These are phyloP conservation scores for Mangifera indica DNA, from an alignment of 345 rosid genomes.

Conservation along the genomic window DNA sequence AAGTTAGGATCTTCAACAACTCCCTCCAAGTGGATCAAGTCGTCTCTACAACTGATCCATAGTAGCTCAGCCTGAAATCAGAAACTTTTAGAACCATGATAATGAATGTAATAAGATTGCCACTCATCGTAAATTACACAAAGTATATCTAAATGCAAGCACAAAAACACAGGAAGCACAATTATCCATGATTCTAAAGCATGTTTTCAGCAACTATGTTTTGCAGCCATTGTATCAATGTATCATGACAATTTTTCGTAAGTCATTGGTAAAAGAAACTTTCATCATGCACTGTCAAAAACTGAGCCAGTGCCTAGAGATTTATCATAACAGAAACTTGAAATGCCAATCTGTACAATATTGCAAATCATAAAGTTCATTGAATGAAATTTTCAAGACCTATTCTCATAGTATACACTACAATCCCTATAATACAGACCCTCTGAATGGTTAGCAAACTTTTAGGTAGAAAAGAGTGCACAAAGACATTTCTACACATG, in stretches of 20 bases:
- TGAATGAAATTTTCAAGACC: neutral
- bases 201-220: neutral
- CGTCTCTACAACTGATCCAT: conserved; percentile 59
- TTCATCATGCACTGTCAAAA: neutral
- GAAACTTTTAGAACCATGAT: conserved; percentile 11
- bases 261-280: neutral
- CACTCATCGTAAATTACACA: neutral
- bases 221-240: neutral
- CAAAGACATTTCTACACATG: neutral
- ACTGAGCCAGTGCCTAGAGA: neutral
- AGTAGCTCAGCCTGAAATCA: conserved; percentile 58
- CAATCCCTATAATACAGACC: neutral
- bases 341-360: neutral
- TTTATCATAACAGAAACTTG: neutral
- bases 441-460: neutral
- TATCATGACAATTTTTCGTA: neutral
- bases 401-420: neutral
- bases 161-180: neutral
- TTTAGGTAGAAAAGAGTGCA: neutral
- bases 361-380: neutral
- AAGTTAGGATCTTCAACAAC: conserved; percentile 42
- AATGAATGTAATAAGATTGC: neutral
- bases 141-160: neutral
- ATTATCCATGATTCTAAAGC: neutral
- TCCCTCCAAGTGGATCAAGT: conserved; percentile 51